Evolutionary conservation across 257 asterid species (phyloP), one percentile per base, ranked within the genome.

Genomic region (Sherardia arvensis): DNA sequence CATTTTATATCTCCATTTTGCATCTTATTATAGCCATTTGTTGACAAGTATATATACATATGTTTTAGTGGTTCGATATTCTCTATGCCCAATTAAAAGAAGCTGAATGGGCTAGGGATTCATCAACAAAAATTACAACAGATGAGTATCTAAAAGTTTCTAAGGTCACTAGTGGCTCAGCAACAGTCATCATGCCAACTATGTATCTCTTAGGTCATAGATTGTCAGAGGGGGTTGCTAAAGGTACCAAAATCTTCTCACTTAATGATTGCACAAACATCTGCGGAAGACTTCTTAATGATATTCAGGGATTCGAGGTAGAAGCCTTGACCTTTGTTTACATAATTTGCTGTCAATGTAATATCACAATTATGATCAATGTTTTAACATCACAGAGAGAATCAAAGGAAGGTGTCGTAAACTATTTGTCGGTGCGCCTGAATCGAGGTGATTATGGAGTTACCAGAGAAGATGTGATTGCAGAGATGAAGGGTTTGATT

Each of bases 251-350:
- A 64, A 79, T 68, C 66, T 84, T 70, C 62, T 65, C 53, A 60
- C 82, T 92, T 53, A 84, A 71, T 80, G 78, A 73, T 64, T 71
- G 78, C 58, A 45, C 82, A 91, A 82, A 95, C 71, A 87, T 85
- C 10, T 75, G 86, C 20, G 96, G 97, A 20, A 93, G 97, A 33
- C 95, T 89, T 69, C 83, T 91, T 43, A 92, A 92, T 61, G 99
- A 92, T 54, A 82, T 85, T 58, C 85, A 64, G 26, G 34, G 83
- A 53, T 89, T 75, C 57, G 87, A 89, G 95, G 97, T 88, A 80
- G 56, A 3, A 1, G 33, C 51, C 43, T 4, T 6, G 9, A 8
- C 0, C 1, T n/a, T n/a, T n/a, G n/a, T n/a, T n/a, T n/a, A n/a
- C n/a, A n/a, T n/a, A n/a, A n/a, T n/a, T n/a, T n/a, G n/a, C n/a